Evolutionary conservation across 2,329 filamentous ascomycete species (phyloP), one percentile per base, ranked within the genome.

Genomic region (Zasmidium angulare): DNA sequence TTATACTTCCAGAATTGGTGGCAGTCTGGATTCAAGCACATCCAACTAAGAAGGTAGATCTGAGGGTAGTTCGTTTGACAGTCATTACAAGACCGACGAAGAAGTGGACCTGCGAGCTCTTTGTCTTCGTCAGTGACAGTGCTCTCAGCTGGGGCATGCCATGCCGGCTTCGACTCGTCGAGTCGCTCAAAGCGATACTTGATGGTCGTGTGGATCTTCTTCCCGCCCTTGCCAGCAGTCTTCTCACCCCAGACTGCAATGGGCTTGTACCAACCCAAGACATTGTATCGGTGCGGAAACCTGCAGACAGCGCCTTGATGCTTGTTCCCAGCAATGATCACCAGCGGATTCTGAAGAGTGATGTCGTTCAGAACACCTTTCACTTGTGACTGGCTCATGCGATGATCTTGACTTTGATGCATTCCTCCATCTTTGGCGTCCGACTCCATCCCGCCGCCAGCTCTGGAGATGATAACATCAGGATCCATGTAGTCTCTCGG

Each of bases 201-300:
- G 65, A 83, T 81, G 0, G 80, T 78, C 1, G 71, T 73, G 4
- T 71, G 66, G 11, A 53, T 54, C 46, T 65, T 54, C 46, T 65
- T 70, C 11, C 54, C 52, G 17, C 60, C 61, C 48, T 67, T 77
- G 1, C 77, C 71, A 0, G 74, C 62, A 3, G 76, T 76, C 60
- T 79, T 81, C 66, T 93, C 89, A 11, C 75, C 78, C 89, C 89
- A 93, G 0, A 91, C 77, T 51, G 88, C 77, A 0, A 87, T 89
- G 12, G 89, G 77, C 51, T 86, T 84, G 70, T 90, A 92, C 71
- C 81, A 86, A n/a, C 80, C 87, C 46, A 92, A 77, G 0, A 91
- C 84, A 56, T 82, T 86, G 66, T 86, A 91, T 0, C 80, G 75
- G 58, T 87, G 79, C 0, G 83, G 82, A 7, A 87, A 75, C 23